phyloP scores from a whole-genome alignment of 306 rosid species.

The Nissolia schottii region DNA sequence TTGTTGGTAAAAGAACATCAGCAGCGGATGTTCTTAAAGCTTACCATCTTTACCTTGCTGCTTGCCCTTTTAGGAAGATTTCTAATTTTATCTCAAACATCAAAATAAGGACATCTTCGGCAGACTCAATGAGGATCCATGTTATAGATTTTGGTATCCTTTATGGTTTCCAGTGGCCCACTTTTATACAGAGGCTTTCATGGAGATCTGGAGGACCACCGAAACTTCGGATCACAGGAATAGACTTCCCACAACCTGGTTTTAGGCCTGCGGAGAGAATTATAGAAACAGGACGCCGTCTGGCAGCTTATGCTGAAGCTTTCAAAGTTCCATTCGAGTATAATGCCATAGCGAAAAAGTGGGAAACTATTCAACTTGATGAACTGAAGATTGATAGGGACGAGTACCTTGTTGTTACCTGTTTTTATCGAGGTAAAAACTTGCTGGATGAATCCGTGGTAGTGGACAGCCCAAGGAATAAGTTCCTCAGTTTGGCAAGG shows the following conservation, averaged over 20 bases:
- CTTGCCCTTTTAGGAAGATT: slow-evolving; percentile 83
- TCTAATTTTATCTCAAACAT: slow-evolving; percentile 58
- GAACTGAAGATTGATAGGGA: slow-evolving; percentile 79
- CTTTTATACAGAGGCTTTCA: slow-evolving; percentile 63
- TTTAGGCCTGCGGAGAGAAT: slow-evolving; percentile 94
- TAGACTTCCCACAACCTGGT: slow-evolving; percentile 93
- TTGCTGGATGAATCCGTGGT: slow-evolving; percentile 80
- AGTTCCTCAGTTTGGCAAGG: slow-evolving; percentile 60
- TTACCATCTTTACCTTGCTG: slow-evolving; percentile 72
- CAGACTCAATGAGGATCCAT: slow-evolving; percentile 52
- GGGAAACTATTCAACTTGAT: slow-evolving; percentile 78
- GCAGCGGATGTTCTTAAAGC: slow-evolving; percentile 80
- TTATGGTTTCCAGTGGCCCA: slow-evolving; percentile 98
- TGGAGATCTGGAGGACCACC: slow-evolving; percentile 70
- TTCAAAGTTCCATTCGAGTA: slow-evolving; percentile 82
- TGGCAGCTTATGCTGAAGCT: slow-evolving; percentile 68
- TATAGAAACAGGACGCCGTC: slow-evolving; percentile 82
- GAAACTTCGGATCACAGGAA: slow-evolving; percentile 80
- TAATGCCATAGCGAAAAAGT: slow-evolving; percentile 72
- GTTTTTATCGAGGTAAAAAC: slow-evolving; percentile 72
- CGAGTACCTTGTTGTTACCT: slow-evolving; percentile 68
- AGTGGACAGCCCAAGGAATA: slow-evolving; percentile 66
- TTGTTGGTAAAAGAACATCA: slow-evolving; percentile 60
- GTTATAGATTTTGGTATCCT: slow-evolving; percentile 90
- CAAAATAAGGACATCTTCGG: slow-evolving; percentile 42